Conservation (phyloP, 805 yeast genomes). For the Sugiyamaella lignohabitans region DNA sequence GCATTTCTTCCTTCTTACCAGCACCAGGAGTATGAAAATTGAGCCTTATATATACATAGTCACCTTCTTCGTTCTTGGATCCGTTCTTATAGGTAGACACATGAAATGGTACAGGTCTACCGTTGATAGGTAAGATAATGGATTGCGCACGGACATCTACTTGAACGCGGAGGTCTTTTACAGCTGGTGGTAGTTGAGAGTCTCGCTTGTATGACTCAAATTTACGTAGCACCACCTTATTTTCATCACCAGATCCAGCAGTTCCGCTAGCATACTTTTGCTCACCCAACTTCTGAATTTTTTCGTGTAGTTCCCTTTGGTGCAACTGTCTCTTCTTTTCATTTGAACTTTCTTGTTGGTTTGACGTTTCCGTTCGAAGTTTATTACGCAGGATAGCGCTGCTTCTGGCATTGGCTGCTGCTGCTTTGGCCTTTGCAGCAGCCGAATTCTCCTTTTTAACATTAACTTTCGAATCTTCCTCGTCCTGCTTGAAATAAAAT, state of each 20-base stretch:
- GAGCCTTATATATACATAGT: conserved; percentile 79
- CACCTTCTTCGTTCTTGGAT: conserved; percentile 93
- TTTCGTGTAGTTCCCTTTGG: conserved; percentile 77
- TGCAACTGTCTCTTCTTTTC: conserved; percentile 76
- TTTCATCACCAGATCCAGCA: conserved; percentile 33
- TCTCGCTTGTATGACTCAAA: conserved; percentile 94
- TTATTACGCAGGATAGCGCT: conserved; percentile 66
- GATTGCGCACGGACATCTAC: conserved; percentile 87
- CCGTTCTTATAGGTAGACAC: conserved; percentile 91
- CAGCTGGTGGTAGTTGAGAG: conserved; percentile 78
- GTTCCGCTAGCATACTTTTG: conserved; percentile 60
- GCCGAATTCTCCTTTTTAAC: conserved; percentile 28
- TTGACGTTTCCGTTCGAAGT: conserved; percentile 47
- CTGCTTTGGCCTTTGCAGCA: conserved; percentile 33
- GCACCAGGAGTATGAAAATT: conserved; percentile 92
- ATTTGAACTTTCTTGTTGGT: conserved; percentile 60
- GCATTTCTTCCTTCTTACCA: conserved; percentile 66
- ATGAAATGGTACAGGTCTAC: conserved; percentile 97
- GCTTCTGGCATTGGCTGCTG: conserved; percentile 7
- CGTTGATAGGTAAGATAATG: conserved; percentile 82
- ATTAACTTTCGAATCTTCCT: conserved; percentile 28
- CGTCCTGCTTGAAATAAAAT: conserved; percentile 73
- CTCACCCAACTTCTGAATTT: conserved; percentile 80
- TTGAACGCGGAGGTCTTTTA: conserved; percentile 76
- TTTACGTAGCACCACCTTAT: conserved; percentile 71